Evolutionary conservation across 345 rosid species (phyloP), one percentile per base, ranked within the genome.

Genomic region (Dimocarpus longan): DNA sequence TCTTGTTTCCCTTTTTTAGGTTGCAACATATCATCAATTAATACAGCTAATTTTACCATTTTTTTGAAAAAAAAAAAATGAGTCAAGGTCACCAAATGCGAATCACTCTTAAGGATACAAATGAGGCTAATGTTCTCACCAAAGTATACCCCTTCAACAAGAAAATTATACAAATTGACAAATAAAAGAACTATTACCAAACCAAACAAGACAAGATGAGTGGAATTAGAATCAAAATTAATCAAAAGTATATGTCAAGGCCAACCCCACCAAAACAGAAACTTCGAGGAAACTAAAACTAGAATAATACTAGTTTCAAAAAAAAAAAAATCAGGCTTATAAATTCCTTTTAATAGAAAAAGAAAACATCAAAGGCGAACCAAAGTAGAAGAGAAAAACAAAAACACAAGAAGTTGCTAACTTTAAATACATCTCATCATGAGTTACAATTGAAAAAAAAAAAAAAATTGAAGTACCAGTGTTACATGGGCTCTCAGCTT

Each of bases 401-500:
- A n/a, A 10, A 57, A 71, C 0, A 64, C 68, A 70, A 63, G 3
- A 10, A 32, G 12, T 46, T 32, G 0, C 18, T 8, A n/a, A 63
- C 42, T 62, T 56, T 67, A 56, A 12, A 48, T 22, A 68, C 10
- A 60, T 26, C 57, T 0, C n/a, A 24, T 44, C 70, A 75, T n/a
- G 46, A 66, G 46, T 71, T 67, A 73, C 59, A 74, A 66, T 18
- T 46, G 26, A 63, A 39, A 26, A 40, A 11, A 37, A 32, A 4
- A 1, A 18, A 39, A 66, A 76, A 73, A 65, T 43, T 18, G 50
- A 10, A 70, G 72, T 83, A 95, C 97, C 97, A 87, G 92, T 87
- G 79, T 85, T 90, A 71, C 59, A 80, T 78, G 92, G 91, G 84
- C 94, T 90, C 85, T 88, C 97, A 71, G 94, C 97, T 90, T 94